Percentiles rank a stretch among this genome's conserved stretches.
Evolutionary conservation across 1,284 basidiomycete species (phyloP).

Genomic region (Ceratobasidium sp.): DNA sequence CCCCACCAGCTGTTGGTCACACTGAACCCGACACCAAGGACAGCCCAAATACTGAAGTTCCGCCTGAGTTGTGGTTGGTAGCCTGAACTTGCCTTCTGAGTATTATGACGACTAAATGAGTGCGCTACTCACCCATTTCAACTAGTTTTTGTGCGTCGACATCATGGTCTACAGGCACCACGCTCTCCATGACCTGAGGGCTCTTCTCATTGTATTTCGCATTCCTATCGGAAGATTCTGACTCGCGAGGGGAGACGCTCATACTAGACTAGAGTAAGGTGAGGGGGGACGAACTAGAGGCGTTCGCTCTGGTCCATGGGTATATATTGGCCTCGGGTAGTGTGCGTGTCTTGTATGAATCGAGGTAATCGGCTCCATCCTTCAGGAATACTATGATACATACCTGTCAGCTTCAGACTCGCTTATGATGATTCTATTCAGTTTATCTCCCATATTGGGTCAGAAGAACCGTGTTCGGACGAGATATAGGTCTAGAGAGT

Average conservation of each 20-base stretch:
- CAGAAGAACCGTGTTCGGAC: no score
- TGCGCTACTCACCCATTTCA: constrained; percentile 16
- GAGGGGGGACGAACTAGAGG: not conserved
- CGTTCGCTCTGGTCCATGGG: not conserved
- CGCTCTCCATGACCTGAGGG: not conserved
- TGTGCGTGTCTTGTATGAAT: constrained; percentile 16
- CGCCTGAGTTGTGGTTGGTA: constrained; percentile 34
- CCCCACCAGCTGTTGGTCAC: constrained; percentile 39
- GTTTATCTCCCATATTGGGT: no score
- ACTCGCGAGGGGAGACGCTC: constrained; percentile 15
- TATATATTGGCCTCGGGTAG: not conserved
- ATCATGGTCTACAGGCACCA: constrained; percentile 5
- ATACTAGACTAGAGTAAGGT: not conserved
- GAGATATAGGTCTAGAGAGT: no score
- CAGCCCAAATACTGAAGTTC: constrained; percentile 35
- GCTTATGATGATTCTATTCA: constrained; percentile 5
- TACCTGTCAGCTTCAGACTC: constrained; percentile 2
- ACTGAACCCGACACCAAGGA: constrained; percentile 30
- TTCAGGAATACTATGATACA: constrained; percentile 12
- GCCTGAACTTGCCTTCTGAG: not conserved
- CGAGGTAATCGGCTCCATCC: constrained; percentile 4
- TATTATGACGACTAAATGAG: not conserved
- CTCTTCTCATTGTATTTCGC: constrained; percentile 17
- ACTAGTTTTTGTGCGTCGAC: constrained; percentile 34
- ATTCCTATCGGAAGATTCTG: constrained; percentile 16